Base-by-base conservation (phyloP, 805 yeast species). In the Zygoascus tannicola region DNA sequence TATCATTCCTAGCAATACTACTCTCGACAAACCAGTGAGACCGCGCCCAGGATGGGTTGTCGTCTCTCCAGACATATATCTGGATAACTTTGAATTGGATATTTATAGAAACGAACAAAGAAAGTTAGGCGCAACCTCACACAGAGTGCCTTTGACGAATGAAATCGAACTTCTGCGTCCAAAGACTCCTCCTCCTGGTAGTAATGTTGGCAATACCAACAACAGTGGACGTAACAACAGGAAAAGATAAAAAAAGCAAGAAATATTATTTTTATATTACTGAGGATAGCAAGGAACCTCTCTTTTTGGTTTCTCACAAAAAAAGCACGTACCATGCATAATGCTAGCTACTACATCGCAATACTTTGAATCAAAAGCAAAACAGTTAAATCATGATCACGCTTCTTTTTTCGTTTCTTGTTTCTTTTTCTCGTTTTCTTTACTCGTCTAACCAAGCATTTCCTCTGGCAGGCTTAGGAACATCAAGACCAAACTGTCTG, bases 21-120 rank as follows among this genome's bases (percentile, higher is more conserved):
- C 56, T 2, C 48, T 51, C n/a, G 90, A 87, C 0, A 67, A 69
- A 49, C 73, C 80, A 32, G 74, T 73, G 81, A 83, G 26, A 74
- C 82, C 16, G 48, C 75, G 96, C 56, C 80, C 78, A 7, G 97
- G 97, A 4, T 88, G 97, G 97, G 92, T 85, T 3, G 75, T 87
- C 7, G 68, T 85, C 72, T 74, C 87, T 54, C 96, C 96, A 0
- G 95, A 87, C 62, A 76, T 82, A 3, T 61, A 85, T 51, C 56
- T 85, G 23, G 76, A 85, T 58, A 85, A 85, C 57, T 85, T 88
- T 49, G 67, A 67, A 4, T 70, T 79, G 2, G 50, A 50, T 2
- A 57, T 58, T 5, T 81, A 73, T 57, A 15, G 10, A 12, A 15
- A 4, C 16, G 43, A 40, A 19, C 35, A 22, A 3, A 16, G 20